phyloP scores from a whole-genome alignment of 2,329 filamentous ascomycete species.

The Aschersonia sp. region DNA sequence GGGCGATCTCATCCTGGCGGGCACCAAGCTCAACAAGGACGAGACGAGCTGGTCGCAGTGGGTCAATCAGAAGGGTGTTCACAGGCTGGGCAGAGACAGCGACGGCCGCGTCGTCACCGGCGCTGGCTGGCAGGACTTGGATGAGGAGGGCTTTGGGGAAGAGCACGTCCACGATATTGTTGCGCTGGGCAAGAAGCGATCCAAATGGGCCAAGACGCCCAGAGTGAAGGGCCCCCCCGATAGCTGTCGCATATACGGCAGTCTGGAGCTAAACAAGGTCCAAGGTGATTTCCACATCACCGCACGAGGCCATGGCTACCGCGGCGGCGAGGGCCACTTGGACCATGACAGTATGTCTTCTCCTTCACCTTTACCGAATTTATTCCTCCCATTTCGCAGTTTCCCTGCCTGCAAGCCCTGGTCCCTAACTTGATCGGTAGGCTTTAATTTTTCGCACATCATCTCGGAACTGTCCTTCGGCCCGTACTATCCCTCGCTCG shows the following conservation, averaged over 20 bases:
- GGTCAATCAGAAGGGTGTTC: conserved; percentile 55
- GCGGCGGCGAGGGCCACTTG: conserved; percentile 61
- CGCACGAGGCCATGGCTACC: conserved; percentile 87
- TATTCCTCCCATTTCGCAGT: neutral
- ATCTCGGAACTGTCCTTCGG: conserved; percentile 94
- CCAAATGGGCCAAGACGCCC: conserved; percentile 65
- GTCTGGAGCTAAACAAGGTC: conserved; percentile 85
- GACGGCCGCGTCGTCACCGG: conserved; percentile 40
- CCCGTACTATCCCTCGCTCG: conserved; percentile 84
- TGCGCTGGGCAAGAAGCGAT: conserved; percentile 46
- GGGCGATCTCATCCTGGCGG: conserved; percentile 81
- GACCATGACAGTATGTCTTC: conserved; percentile 59
- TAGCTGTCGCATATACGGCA: conserved; percentile 81
- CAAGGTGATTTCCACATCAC: conserved; percentile 98
- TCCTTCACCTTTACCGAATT: neutral
- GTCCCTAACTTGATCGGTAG: conserved; percentile 25
- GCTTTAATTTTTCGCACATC: conserved; percentile 96
- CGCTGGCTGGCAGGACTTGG: conserved; percentile 37
- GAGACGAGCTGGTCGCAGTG: conserved; percentile 71
- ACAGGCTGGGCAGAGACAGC: conserved; percentile 40
- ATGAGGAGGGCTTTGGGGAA: conserved; percentile 57
- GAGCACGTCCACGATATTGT: conserved; percentile 89
- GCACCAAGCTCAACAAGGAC: conserved; percentile 57
- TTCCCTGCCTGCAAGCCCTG: too few species aligned
- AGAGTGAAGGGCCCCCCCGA: conserved; percentile 44